Conservation (phyloP, 225 moss, liverwort and hornwort genomes). For the Antitrichia curtipendula region DNA sequence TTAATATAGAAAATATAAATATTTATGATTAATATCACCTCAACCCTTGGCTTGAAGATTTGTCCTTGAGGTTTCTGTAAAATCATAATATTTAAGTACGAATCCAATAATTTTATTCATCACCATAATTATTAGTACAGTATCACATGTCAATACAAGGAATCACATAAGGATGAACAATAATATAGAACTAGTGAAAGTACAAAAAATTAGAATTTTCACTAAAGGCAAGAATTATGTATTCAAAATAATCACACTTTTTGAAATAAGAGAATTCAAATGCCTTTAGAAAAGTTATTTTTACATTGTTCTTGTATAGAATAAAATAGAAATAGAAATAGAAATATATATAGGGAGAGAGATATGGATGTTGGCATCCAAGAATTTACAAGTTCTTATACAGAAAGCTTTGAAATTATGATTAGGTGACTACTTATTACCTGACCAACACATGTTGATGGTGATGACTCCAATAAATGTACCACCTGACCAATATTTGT, state of each 20-base stretch:
- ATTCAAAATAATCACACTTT: background rate
- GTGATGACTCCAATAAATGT: background rate
- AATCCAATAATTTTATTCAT: background rate
- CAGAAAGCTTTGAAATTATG: background rate
- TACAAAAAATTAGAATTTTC: background rate
- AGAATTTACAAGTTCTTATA: background rate
- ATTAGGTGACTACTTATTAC: background rate
- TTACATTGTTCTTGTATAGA: accelerated
- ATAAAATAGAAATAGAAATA: background rate
- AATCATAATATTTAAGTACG: background rate
- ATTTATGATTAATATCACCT: background rate
- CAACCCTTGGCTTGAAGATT: slow-evolving; percentile 7
- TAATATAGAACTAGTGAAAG: too few species aligned
- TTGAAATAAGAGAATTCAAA: background rate
- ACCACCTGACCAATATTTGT: background rate
- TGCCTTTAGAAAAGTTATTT: background rate
- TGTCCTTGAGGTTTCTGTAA: background rate
- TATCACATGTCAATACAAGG: background rate
- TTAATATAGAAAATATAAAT: background rate
- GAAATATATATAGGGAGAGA: background rate
- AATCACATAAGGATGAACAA: background rate
- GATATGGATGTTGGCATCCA: background rate
- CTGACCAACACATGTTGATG: background rate
- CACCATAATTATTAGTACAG: background rate
- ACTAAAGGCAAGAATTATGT: background rate